phyloP scores from a whole-genome alignment of 495 filamentous ascomycete species.

The Aspergillus kassunensis region DNA sequence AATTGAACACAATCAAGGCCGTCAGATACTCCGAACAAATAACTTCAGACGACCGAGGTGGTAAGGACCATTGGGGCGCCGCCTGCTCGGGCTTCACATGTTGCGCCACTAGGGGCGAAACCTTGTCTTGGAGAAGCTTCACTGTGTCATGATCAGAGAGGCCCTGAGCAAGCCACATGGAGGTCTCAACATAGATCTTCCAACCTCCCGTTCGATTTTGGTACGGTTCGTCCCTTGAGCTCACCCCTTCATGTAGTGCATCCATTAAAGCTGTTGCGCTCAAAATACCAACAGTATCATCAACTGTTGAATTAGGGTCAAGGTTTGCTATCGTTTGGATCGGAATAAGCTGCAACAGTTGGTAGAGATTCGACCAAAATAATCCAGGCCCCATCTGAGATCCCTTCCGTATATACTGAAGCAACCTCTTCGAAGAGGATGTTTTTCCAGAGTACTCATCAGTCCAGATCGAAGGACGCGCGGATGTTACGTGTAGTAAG shows the following conservation, averaged over 20 bases:
- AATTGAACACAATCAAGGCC: conserved; percentile 22
- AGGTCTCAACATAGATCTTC: conserved; percentile 63
- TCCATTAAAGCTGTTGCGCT: conserved; percentile 47
- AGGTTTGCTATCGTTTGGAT: conserved; percentile 42
- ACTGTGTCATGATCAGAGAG: conserved; percentile 44
- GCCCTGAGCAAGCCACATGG: conserved; percentile 44
- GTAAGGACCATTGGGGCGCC: conserved; percentile 47
- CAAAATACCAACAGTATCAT: conserved; percentile 19
- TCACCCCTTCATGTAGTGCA: conserved; percentile 64
- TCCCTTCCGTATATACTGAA: conserved; percentile 74
- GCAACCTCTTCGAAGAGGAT: conserved; percentile 57
- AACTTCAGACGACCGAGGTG: conserved; percentile 30
- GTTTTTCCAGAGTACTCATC: conserved; percentile 63
- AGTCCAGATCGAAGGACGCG: conserved; percentile 71
- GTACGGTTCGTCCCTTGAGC: conserved; percentile 67
- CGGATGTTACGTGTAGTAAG: conserved; percentile 57
- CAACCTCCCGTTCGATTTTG: conserved; percentile 64
- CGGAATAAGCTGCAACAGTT: conserved; percentile 59
- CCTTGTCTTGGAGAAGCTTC: conserved; percentile 41
- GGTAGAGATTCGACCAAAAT: conserved; percentile 67
- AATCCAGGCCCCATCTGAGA: conserved; percentile 65
- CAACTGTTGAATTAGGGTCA: conserved; percentile 40
- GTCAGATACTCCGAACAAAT: conserved; percentile 40
- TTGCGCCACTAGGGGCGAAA: conserved; percentile 56
- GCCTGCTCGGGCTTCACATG: conserved; percentile 51